These are phyloP conservation scores for Phytopythium boreale DNA, from an alignment of 352 stramenopile species.

Conservation along the genomic window DNA sequence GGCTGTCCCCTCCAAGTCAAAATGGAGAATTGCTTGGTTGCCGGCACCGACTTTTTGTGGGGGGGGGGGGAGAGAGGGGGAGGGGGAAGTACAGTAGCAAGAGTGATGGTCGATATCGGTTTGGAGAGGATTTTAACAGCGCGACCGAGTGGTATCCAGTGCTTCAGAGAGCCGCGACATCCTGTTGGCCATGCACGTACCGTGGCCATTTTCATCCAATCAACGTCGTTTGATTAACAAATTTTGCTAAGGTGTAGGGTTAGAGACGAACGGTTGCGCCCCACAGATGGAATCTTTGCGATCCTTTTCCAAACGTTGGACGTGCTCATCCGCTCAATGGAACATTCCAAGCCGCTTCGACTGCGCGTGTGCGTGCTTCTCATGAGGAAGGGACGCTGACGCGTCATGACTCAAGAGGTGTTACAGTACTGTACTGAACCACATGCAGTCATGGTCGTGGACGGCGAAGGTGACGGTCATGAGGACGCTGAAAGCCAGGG, in stretches of 20 bases:
- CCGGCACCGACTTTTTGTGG: background rate
- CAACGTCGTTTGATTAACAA: background rate
- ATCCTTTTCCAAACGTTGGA: background rate
- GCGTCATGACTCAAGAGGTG: background rate
- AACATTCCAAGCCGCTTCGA: background rate
- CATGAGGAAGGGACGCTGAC: background rate
- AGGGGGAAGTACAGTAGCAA: background rate
- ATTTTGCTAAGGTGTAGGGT: background rate
- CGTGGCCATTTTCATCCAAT: background rate
- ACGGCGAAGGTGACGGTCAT: no score
- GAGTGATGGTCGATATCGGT: background rate
- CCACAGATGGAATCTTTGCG: slow-evolving; percentile 2
- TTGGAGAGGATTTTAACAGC: slow-evolving; percentile 1
- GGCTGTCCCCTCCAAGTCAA: background rate
- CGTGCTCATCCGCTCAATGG: background rate
- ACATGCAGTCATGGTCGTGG: no score
- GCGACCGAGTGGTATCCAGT: background rate
- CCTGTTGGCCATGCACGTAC: slow-evolving; percentile 4
- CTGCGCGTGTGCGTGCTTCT: background rate
- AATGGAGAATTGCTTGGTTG: slow-evolving; percentile 4
- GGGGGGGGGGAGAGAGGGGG: background rate
- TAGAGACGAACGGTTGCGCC: background rate
- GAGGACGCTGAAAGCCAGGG: background rate
- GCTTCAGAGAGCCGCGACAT: background rate
- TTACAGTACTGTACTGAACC: no score